Conservation (phyloP, 2,329 filamentous ascomycete species). For the Talaromyces rugulosus region DNA sequence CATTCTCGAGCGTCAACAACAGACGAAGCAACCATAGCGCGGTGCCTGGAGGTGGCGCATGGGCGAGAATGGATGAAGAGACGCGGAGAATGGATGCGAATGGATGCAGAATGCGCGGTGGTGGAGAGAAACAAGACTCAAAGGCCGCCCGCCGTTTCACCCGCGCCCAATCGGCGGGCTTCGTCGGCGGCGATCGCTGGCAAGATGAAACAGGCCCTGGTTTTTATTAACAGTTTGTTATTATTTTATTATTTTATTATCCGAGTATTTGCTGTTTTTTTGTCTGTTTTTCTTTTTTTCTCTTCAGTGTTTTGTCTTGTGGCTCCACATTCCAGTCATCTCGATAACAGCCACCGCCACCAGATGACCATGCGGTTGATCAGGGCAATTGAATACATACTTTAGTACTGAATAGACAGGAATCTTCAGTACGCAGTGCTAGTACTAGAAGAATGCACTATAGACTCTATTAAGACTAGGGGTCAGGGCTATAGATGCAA, state of each 20-base stretch:
- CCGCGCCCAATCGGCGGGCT: neutral
- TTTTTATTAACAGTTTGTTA: too few species aligned
- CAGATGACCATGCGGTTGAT: neutral
- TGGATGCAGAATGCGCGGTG: neutral
- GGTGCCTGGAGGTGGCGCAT: neutral
- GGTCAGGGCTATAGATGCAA: neutral
- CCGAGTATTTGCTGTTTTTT: neutral
- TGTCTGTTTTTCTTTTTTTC: neutral
- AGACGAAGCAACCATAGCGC: neutral
- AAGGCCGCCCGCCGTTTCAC: neutral
- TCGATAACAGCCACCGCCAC: neutral
- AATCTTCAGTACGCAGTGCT: neutral
- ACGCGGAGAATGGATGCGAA: neutral
- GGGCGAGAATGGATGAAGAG: neutral
- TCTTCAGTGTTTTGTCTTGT: neutral
- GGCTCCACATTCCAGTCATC: neutral
- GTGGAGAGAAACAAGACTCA: neutral
- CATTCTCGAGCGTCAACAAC: neutral
- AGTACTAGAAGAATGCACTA: neutral
- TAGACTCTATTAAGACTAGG: neutral
- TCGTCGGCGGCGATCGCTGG: neutral
- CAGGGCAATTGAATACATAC: too few species aligned
- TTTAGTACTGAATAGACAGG: too few species aligned
- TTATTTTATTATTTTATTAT: too few species aligned
- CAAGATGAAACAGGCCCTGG: neutral